phyloP scores from a whole-genome alignment of 345 rosid species.

The Noccaea bulbosa region DNA sequence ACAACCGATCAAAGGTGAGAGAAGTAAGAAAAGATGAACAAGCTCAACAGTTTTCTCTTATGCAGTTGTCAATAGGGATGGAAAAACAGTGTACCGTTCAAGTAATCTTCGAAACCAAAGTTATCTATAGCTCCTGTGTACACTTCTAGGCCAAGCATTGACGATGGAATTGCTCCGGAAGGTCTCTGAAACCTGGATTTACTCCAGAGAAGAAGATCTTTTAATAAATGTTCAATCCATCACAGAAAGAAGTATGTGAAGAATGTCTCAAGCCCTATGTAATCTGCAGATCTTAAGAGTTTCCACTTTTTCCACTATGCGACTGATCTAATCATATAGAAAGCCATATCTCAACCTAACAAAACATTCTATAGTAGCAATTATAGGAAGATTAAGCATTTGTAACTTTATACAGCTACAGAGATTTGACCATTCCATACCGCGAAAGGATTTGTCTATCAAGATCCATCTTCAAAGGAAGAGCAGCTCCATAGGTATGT shows the following conservation, averaged over 20 bases:
- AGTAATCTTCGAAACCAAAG: constrained; percentile 89
- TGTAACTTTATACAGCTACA: not conserved
- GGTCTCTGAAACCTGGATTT: constrained; percentile 83
- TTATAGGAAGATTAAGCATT: no score
- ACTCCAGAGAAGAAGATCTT: not conserved
- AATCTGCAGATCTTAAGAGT: not conserved
- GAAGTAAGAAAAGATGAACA: no score
- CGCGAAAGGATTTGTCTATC: constrained; percentile 82
- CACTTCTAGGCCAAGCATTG: constrained; percentile 86
- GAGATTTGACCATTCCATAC: constrained; percentile 45
- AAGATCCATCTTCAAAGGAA: constrained; percentile 83
- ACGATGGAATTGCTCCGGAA: constrained; percentile 78
- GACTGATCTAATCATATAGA: not conserved
- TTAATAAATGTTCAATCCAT: not conserved
- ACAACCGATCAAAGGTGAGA: not conserved
- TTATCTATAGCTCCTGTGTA: constrained; percentile 68
- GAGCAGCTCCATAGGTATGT: constrained; percentile 75
- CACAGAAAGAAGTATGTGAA: no score
- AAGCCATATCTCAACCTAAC: not conserved
- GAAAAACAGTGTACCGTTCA: constrained; percentile 62
- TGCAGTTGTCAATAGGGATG: no score
- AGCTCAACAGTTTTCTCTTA: no score
- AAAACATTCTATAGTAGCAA: no score
- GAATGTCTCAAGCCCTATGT: not conserved
- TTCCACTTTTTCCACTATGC: no score